These are phyloP conservation scores for Alternaria sp. DNA, from an alignment of 2,329 filamentous ascomycete species.

Conservation along the genomic window DNA sequence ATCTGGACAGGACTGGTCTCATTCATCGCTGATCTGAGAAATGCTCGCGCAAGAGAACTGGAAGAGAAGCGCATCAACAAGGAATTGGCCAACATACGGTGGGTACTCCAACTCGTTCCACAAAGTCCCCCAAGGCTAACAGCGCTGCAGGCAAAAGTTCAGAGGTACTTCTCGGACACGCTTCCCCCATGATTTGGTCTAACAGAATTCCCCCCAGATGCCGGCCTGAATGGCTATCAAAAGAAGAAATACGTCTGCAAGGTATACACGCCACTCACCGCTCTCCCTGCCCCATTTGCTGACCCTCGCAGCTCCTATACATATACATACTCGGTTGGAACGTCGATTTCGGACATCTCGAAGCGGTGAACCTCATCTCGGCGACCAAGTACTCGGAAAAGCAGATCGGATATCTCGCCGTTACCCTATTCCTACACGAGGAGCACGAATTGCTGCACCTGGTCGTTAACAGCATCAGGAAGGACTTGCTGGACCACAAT, in stretches of 20 bases:
- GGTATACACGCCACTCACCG: constrained; percentile 50
- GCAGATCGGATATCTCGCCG: constrained; percentile 97
- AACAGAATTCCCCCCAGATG: constrained; percentile 63
- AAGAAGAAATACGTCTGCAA: constrained; percentile 99
- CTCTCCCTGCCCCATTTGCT: constrained; percentile 8
- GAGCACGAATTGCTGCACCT: constrained; percentile 94
- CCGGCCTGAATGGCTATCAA: constrained; percentile 92
- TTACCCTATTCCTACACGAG: constrained; percentile 96
- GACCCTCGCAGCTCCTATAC: constrained; percentile 74
- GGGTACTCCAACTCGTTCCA: constrained; percentile 41
- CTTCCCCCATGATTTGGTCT: constrained; percentile 17
- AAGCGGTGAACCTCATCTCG: constrained; percentile 97
- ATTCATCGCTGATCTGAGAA: constrained; percentile 96
- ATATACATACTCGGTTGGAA: constrained; percentile 99
- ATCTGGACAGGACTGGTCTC: constrained; percentile 77
- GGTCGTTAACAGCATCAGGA: constrained; percentile 98
- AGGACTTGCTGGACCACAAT: constrained; percentile 92
- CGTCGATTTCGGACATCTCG: constrained; percentile 97
- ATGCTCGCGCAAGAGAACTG: constrained; percentile 91
- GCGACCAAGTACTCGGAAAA: constrained; percentile 98
- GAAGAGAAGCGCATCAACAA: constrained; percentile 99
- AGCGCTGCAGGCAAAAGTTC: constrained; percentile 79
- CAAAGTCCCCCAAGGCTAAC: constrained; percentile 32
- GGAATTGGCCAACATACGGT: constrained; percentile 95
- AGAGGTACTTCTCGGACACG: constrained; percentile 64